Evolutionary conservation across 2,329 filamentous ascomycete species (phyloP).

Genomic region (Aulographum hederae): DNA sequence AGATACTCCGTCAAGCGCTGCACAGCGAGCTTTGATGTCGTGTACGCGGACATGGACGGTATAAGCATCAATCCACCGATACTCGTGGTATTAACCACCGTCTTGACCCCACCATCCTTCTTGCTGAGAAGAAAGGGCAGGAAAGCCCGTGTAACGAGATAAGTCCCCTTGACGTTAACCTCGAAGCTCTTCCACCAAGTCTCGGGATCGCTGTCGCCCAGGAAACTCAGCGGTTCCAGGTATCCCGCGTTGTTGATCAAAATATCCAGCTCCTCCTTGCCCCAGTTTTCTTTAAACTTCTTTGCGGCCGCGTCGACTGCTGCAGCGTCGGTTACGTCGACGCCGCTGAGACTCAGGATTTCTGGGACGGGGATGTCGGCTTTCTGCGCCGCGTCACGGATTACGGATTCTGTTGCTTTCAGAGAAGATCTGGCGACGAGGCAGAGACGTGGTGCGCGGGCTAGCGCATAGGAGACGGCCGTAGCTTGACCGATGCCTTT

Average conservation of each 20-base stretch:
- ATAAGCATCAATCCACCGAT: slow-evolving; percentile 21
- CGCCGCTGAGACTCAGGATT: slow-evolving; percentile 21
- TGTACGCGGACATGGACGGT: slow-evolving; percentile 24
- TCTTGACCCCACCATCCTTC: slow-evolving; percentile 16
- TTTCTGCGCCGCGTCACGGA: slow-evolving; percentile 19
- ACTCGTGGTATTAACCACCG: slow-evolving; percentile 29
- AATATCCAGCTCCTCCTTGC: slow-evolving; percentile 20
- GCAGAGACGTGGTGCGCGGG: slow-evolving; percentile 27
- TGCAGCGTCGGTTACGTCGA: slow-evolving; percentile 23
- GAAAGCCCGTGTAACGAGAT: slow-evolving; percentile 26
- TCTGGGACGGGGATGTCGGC: slow-evolving; percentile 17
- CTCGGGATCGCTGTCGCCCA: slow-evolving; percentile 13
- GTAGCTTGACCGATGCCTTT: slow-evolving; percentile 4
- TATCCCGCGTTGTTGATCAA: slow-evolving; percentile 30
- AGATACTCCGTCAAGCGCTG: slow-evolving; percentile 31
- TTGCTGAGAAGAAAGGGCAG: slow-evolving; percentile 21
- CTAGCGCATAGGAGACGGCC: slow-evolving; percentile 1
- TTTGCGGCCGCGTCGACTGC: slow-evolving; percentile 18
- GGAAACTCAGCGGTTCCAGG: slow-evolving; percentile 11
- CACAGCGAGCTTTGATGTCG: slow-evolving; percentile 30
- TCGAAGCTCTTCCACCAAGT: slow-evolving; percentile 25
- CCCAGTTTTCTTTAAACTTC: slow-evolving; percentile 14
- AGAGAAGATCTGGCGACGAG: slow-evolving; percentile 33
- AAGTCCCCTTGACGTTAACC: slow-evolving; percentile 31
- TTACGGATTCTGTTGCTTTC: slow-evolving; percentile 15